Evolutionary conservation across 2,329 filamentous ascomycete species (phyloP), one percentile per base, ranked within the genome.

Genomic region (Calonectria hawksworthii): DNA sequence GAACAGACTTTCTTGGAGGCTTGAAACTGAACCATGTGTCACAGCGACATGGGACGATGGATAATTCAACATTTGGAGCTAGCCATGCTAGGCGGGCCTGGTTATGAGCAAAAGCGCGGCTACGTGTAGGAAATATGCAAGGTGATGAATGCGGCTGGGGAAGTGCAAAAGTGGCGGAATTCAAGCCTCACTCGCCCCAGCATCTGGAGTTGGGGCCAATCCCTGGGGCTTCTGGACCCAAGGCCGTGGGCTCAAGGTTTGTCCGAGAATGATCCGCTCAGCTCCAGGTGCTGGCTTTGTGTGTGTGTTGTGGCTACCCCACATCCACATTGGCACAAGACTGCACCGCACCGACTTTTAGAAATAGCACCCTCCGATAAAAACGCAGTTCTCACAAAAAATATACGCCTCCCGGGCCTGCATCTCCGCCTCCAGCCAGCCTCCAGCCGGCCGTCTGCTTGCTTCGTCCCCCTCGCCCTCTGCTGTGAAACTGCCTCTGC

Each of bases 271-370:
- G 78, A 77, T 67, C 81, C 80, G 82, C 74, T 41, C 51, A 74
- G 73, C 66, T 52, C 26, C 68, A 72, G 34, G 23, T 70, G 11
- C 41, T 34, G 67, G 67, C 36, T 30, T 50, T 38, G 51, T 63
- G 54, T 63, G 67, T 68, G 66, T 47, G 50, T 68, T 65, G 68
- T 67, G 70, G 56, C 50, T 79, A 79, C 84, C 83, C 84, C 85
- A 86, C 84, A 85, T 82, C 84, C 85, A 85, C 84, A 85, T 82
- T 74, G 82, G 80, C 81, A 84, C 81, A 79, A 85, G 83, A 82
- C 82, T 74, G 83, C 79, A 81, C 73, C 80, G 81, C 83, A 85
- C 84, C 85, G 83, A 86, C 83, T 86, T 85, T 86, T 84, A 80
- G 80, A 82, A 83, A 83, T 80, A 81, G 80, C 82, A 80, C 79